Percentiles rank a stretch among this genome's conserved stretches.
Conservation (phyloP, 2,329 filamentous ascomycete genomes). For the Paracoccidioides lutzii region DNA sequence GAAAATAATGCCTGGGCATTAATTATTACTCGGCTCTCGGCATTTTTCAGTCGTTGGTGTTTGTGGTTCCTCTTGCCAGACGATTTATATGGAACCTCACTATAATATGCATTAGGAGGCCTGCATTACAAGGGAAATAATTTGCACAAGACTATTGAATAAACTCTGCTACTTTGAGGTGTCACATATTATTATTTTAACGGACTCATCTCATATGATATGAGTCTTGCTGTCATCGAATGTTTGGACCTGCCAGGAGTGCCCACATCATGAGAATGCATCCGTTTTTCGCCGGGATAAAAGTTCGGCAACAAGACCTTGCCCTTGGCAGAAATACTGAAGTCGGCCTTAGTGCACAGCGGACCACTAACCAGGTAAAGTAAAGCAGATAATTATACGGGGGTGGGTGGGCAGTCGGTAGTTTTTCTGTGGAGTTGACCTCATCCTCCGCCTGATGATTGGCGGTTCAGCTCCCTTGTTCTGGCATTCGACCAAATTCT, state of each 20-base stretch:
- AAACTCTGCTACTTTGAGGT: background rate
- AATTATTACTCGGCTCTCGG: background rate
- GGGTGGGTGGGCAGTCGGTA: background rate
- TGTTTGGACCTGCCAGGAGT: background rate
- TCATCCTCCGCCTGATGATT: background rate
- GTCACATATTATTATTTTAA: background rate
- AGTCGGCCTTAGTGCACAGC: background rate
- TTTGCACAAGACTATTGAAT: background rate
- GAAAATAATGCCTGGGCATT: background rate
- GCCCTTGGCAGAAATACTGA: background rate
- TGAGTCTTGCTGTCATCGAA: too few relatives aligned
- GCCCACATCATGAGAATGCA: background rate
- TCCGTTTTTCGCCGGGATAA: background rate
- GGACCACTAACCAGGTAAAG: background rate
- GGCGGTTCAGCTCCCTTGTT: background rate
- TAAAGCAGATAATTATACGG: background rate
- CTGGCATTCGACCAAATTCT: background rate
- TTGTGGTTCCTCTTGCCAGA: background rate
- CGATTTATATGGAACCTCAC: background rate
- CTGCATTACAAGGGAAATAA: background rate
- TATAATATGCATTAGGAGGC: too few relatives aligned
- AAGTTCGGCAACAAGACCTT: slow-evolving; percentile 1
- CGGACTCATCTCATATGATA: too few relatives aligned
- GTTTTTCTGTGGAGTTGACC: background rate
- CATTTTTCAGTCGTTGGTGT: background rate